These are phyloP conservation scores for Halenospora varia DNA, from an alignment of 495 filamentous ascomycete species.

Conservation along the genomic window DNA sequence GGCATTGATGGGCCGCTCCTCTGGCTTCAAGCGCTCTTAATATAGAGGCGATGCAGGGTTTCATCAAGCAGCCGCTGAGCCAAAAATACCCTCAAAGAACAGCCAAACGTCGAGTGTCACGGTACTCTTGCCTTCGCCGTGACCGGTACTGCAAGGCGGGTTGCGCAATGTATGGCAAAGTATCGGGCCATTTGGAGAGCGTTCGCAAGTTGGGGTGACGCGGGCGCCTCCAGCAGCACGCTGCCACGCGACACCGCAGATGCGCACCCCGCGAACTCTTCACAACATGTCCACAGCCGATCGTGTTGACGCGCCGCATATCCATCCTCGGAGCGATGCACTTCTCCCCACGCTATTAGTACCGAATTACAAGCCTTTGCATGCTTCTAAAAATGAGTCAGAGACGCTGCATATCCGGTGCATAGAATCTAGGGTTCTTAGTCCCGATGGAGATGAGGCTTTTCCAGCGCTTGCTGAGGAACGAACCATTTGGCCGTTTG, in stretches of 20 bases:
- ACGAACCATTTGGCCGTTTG: constrained; percentile 24
- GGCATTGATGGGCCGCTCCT: constrained; percentile 12
- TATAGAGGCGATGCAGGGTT: constrained; percentile 18
- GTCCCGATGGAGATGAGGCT: constrained; percentile 1
- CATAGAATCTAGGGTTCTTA: neutral
- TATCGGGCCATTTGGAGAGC: neutral
- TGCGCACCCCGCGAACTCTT: neutral
- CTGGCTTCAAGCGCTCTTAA: neutral
- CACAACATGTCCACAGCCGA: constrained; percentile 4
- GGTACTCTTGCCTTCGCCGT: neutral
- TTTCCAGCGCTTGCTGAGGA: constrained; percentile 18
- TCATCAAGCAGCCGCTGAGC: constrained; percentile 19
- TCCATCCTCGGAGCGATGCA: constrained; percentile 7
- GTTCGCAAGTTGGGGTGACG: constrained; percentile 22
- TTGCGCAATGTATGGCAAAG: neutral
- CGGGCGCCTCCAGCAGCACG: constrained; percentile 18
- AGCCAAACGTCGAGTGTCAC: neutral
- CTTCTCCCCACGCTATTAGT: neutral
- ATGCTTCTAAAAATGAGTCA: constrained; percentile 24
- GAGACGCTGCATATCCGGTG: constrained; percentile 9
- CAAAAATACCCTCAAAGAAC: constrained; percentile 9
- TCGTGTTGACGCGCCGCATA: constrained; percentile 18
- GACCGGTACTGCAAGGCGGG: neutral
- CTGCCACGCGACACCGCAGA: neutral
- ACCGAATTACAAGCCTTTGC: neutral